Evolutionary conservation across 2,329 filamentous ascomycete genomes (phyloP).

Genomic region (Saccharata proteae): DNA sequence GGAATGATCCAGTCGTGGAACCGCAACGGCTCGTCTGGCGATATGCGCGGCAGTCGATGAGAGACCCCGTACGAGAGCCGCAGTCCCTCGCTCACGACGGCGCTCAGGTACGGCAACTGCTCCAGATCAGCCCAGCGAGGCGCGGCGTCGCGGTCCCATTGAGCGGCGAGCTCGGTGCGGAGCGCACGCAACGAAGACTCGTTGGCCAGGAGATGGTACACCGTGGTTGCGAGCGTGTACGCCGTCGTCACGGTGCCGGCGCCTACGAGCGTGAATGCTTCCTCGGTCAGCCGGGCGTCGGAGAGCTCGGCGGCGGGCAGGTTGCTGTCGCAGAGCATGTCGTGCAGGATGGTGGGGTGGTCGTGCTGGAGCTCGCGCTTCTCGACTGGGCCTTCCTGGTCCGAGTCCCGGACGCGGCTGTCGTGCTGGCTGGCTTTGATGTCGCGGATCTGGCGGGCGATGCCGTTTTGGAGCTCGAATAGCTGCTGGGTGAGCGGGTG

Average conservation of each 20-base stretch:
- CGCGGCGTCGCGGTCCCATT: not conserved
- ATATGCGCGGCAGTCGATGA: constrained; percentile 15
- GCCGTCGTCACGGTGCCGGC: constrained; percentile 29
- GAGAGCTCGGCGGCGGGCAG: constrained; percentile 12
- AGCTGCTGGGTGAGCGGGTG: constrained; percentile 16
- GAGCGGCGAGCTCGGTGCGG: constrained; percentile 17
- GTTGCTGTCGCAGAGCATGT: constrained; percentile 11
- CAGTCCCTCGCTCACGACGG: constrained; percentile 21
- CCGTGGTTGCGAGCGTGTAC: constrained; percentile 20
- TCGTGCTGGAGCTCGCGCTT: not conserved
- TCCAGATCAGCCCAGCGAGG: constrained; percentile 10
- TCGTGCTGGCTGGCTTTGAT: constrained; percentile 11
- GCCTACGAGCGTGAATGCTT: constrained; percentile 26
- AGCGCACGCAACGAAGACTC: constrained; percentile 12
- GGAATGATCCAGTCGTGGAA: constrained; percentile 13
- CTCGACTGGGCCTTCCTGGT: not conserved
- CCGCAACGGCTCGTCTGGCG: constrained; percentile 9
- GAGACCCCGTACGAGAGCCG: constrained; percentile 20
- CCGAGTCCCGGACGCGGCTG: constrained; percentile 9
- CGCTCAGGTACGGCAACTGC: constrained; percentile 20
- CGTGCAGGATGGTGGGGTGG: constrained; percentile 11
- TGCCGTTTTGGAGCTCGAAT: constrained; percentile 17
- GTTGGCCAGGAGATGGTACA: constrained; percentile 19
- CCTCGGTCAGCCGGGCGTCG: constrained; percentile 21
- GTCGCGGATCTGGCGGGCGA: constrained; percentile 15